Evolutionary conservation across 139 green algal species (phyloP).

Genomic region (Tetraselmis striata): DNA sequence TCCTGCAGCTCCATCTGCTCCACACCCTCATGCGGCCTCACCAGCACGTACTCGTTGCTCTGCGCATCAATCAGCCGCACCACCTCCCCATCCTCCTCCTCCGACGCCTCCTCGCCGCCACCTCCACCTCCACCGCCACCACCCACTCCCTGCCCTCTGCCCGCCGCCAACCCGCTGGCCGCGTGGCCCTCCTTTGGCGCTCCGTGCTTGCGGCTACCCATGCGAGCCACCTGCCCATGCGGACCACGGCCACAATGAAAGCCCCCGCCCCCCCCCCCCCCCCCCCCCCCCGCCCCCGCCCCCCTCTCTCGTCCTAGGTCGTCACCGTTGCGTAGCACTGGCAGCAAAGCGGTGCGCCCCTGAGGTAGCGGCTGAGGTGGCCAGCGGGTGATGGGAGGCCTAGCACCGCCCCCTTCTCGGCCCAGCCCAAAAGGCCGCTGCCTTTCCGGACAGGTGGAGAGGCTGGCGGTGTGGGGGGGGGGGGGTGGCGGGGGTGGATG

Average conservation of each 20-base stretch:
- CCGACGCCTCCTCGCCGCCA: neutral
- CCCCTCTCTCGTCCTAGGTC: too few species aligned
- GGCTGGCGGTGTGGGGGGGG: neutral
- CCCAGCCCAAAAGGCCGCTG: too few species aligned
- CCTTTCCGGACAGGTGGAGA: too few species aligned
- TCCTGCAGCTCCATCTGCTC: conserved; percentile 45
- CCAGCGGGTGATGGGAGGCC: too few species aligned
- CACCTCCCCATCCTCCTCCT: conserved; percentile 29
- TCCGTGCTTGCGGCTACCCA: neutral
- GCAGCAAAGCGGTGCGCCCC: too few species aligned
- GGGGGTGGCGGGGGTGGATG: too few species aligned
- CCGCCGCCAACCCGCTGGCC: neutral
- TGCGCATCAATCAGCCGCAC: conserved; percentile 41
- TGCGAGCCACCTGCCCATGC: neutral
- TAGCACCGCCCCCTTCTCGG: too few species aligned
- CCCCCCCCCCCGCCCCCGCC: too few species aligned
- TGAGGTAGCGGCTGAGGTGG: too few species aligned
- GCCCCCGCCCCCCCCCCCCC: too few species aligned
- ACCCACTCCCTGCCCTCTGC: neutral
- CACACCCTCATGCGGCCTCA: conserved; percentile 31
- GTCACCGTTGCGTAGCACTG: too few species aligned
- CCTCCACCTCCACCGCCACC: neutral
- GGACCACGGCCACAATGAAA: neutral
- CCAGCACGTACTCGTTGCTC: conserved; percentile 56
- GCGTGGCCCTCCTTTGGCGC: neutral